Evolutionary conservation across 108 stramenopile species (phyloP).

Genomic region (Asterionellopsis glacialis): DNA sequence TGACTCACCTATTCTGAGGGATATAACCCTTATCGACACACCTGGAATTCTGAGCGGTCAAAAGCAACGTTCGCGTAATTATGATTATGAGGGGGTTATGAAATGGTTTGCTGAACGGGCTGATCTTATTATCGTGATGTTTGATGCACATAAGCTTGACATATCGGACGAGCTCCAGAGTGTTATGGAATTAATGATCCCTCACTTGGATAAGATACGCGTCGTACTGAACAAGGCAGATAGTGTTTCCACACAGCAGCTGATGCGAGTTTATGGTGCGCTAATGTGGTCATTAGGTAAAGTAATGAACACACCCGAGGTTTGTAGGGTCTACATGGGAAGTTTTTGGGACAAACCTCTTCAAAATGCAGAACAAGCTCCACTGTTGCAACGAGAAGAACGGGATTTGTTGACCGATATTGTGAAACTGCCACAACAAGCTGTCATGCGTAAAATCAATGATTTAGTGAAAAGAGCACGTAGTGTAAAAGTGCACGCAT

Average conservation of each 20-base stretch:
- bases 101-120: slow-evolving; percentile 98
- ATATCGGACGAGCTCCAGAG: slow-evolving; percentile 92
- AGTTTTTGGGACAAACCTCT: slow-evolving; percentile 93
- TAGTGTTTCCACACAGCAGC: slow-evolving; percentile 67
- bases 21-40: slow-evolving; percentile 97
- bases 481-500: slow-evolving; percentile 96
- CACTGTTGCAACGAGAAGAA: slow-evolving; percentile 84
- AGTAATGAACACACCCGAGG: slow-evolving; percentile 96
- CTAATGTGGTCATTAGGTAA: slow-evolving; percentile 95
- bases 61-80: slow-evolving; percentile 92
- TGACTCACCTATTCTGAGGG: slow-evolving; percentile 71
- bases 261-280: slow-evolving; percentile 85
- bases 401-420: slow-evolving; percentile 94
- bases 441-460: slow-evolving; percentile 96
- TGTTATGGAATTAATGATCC: slow-evolving; percentile 84
- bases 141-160: slow-evolving; percentile 97
- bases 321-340: slow-evolving; percentile 98
- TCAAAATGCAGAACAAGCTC: slow-evolving; percentile 76
- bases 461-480: slow-evolving; percentile 98
- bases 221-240: slow-evolving; percentile 97
- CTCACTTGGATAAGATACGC: slow-evolving; percentile 91
- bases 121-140: slow-evolving; percentile 96
- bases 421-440: slow-evolving; percentile 88
- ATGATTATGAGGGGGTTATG: slow-evolving; percentile 93
- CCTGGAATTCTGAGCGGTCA: slow-evolving; percentile 97